Conservation (phyloP, 2,329 filamentous ascomycete genomes). For the Triangularia verruculosa region DNA sequence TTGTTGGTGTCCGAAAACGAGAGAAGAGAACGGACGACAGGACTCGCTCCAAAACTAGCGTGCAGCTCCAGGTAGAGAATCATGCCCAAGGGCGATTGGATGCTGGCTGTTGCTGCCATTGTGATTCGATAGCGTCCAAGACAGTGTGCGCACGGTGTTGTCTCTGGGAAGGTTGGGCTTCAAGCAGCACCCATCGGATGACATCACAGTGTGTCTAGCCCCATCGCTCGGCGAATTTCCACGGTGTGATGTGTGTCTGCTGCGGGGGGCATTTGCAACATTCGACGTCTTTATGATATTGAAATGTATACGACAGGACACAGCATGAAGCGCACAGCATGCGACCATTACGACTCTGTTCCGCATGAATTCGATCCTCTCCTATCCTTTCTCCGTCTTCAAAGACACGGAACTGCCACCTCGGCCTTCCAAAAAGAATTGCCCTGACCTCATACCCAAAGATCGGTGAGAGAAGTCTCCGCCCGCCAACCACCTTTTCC, state of each 20-base stretch:
- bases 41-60: not conserved
- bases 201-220: constrained; percentile 6
- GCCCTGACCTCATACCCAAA: not conserved
- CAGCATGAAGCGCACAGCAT: not conserved
- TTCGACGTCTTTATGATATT: not conserved
- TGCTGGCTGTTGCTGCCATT: constrained; percentile 15
- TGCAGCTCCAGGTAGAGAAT: not conserved
- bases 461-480: not conserved
- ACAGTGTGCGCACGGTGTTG: constrained; percentile 15
- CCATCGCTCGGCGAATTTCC: not conserved
- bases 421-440: not conserved
- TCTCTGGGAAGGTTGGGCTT: not conserved
- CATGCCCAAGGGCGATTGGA: constrained; percentile 4
- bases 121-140: constrained; percentile 15
- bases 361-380: not conserved
- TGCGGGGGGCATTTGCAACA: not conserved
- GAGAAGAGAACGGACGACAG: not conserved
- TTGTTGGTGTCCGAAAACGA: not conserved
- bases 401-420: not conserved
- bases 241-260: constrained; percentile 5
- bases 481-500: not conserved
- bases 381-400: not conserved
- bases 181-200: not conserved
- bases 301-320: not conserved
- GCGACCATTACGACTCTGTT: not conserved